Base-by-base conservation (phyloP, 2,329 filamentous ascomycete genomes). In the Beauveria caledonica region DNA sequence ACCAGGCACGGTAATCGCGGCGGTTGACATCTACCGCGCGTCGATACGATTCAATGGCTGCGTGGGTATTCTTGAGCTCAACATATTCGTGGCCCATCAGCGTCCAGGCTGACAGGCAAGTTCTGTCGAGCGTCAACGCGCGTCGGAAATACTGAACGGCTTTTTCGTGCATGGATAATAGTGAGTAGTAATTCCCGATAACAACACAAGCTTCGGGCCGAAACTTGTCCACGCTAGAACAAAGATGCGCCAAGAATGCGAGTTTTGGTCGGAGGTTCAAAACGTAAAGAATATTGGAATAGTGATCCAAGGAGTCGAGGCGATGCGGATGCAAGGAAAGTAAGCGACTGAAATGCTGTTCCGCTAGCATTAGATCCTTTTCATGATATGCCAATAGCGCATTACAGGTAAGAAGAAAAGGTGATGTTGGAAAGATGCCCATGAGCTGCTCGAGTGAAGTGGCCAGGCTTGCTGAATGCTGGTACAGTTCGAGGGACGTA, bases 41-140 rank as follows among this genome's bases (percentile, higher is more conserved):
- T 1, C 94, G 86, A 70, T 99, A 99, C 1, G 91, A 96, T 72
- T 99, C 94, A 63, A 99, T 97, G 9, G 94, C 94, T 0, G 94
- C 93, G 68, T 99, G 94, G 0, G 93, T 97, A 71, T 99, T 99
- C 70, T 97, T 99, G 74, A 99, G 86, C 73, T 99, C 94, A 58
- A 97, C 92, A 67, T 97, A 99, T 72, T 99, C 94, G 73, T 99
- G 94, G 1, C 94, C 94, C 93, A 99, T 97, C 1, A 99, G 80
- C 0, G 94, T 99, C 94, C 94, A 99, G 1, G 94, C 94, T 0
- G 92, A 95, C 17, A 97, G 81, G 71, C 94, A 99, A 27, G 86
- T 88, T 10, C 93, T 86, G 70, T 99, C 94, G 0, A 99, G 80
- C 0, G 91, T 95, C 21, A 99, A 76, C 0, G 94, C 94, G 23